phyloP scores from a whole-genome alignment of 2,329 filamentous ascomycete species.

The Penicillium digitatum region DNA sequence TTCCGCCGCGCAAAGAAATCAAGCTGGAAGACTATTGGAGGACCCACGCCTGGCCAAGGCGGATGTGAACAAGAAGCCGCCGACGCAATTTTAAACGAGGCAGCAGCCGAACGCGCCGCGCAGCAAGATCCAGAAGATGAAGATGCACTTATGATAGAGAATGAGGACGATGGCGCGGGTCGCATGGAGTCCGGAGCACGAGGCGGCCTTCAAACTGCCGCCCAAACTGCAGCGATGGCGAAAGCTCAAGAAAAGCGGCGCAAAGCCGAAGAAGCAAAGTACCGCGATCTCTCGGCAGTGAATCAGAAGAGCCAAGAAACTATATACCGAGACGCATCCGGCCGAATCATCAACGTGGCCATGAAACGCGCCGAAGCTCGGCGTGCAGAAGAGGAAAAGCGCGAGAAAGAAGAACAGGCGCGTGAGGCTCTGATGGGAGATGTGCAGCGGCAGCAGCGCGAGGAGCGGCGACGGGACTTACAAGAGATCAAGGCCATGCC shows the following conservation, averaged over 20 bases:
- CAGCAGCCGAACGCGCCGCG: conserved; percentile 63
- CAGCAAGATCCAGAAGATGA: conserved; percentile 45
- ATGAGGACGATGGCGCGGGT: conserved; percentile 38
- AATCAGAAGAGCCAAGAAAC: conserved; percentile 64
- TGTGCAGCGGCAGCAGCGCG: conserved; percentile 69
- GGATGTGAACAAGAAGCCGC: conserved; percentile 58
- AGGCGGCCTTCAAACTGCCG: conserved; percentile 81
- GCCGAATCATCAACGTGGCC: conserved; percentile 85
- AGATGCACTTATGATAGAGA: conserved; percentile 46
- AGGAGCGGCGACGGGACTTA: conserved; percentile 62
- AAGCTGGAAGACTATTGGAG: conserved; percentile 70
- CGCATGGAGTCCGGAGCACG: conserved; percentile 84
- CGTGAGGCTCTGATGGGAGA: conserved; percentile 75
- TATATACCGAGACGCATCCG: conserved; percentile 91
- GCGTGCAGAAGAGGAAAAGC: conserved; percentile 70
- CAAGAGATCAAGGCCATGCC: conserved; percentile 79
- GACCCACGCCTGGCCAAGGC: conserved; percentile 19
- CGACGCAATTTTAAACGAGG: conserved; percentile 71
- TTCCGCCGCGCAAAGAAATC: conserved; percentile 75
- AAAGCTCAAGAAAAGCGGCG: conserved; percentile 59
- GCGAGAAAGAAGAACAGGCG: conserved; percentile 60
- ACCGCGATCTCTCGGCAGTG: conserved; percentile 38
- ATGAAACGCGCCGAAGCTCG: conserved; percentile 86
- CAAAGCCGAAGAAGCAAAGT: conserved; percentile 44
- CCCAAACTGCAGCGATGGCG: conserved; percentile 67